phyloP scores from a whole-genome alignment of 495 filamentous ascomycete genomes.

The Thozetella sp. region DNA sequence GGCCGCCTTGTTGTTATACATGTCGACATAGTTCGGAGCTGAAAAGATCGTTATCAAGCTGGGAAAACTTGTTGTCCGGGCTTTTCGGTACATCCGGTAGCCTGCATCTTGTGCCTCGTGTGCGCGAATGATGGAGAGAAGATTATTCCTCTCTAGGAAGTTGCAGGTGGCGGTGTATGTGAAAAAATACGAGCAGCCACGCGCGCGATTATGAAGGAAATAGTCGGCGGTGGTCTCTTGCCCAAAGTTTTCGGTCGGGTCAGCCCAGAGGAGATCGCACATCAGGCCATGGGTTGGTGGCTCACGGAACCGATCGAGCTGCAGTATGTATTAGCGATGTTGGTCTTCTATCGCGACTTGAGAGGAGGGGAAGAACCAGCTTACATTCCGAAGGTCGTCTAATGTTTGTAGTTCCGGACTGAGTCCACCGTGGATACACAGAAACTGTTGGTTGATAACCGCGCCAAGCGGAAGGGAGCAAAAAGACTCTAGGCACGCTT shows the following conservation, averaged over 20 bases:
- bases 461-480: constrained; percentile 92
- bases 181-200: constrained; percentile 99
- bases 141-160: constrained; percentile 98
- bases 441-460: constrained; percentile 99
- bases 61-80: constrained; percentile 94
- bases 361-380: constrained; percentile 24
- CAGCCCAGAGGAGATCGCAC: constrained; percentile 99
- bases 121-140: constrained; percentile 94
- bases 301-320: constrained; percentile 98
- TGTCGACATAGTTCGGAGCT: constrained; percentile 96
- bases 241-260: constrained; percentile 98
- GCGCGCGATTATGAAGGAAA: constrained; percentile 97
- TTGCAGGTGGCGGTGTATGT: constrained; percentile 97
- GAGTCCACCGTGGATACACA: constrained; percentile 96
- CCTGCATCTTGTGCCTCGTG: constrained; percentile 99
- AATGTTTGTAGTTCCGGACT: constrained; percentile 95
- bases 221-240: constrained; percentile 97
- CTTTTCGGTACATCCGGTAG: constrained; percentile 99
- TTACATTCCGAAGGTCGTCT: constrained; percentile 85
- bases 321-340: not conserved
- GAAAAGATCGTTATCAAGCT: constrained; percentile 99
- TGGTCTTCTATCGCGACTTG: not conserved
- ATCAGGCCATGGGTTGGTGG: constrained; percentile 98
- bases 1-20: constrained; percentile 99
- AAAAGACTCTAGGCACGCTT: constrained; percentile 98